Conservation (phyloP, 768 basidiomycete genomes). For the Trametes cinnabarina region DNA sequence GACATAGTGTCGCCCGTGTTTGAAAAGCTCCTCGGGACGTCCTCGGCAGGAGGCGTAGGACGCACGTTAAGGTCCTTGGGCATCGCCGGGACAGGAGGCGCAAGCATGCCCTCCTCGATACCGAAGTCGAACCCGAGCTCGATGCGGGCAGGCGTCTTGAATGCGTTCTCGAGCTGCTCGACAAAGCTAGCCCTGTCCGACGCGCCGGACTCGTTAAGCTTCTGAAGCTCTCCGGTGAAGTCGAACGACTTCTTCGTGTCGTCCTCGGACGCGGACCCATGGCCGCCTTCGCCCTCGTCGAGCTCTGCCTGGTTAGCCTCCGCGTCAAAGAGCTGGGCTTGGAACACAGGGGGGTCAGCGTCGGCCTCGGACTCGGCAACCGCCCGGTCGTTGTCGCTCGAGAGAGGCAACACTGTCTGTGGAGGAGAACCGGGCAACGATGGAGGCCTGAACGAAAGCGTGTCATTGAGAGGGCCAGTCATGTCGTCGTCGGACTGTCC, state of each 20-base stretch:
- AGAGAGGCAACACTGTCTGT: constrained; percentile 37
- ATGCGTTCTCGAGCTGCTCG: constrained; percentile 76
- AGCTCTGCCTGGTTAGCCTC: constrained; percentile 35
- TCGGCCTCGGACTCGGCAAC: constrained; percentile 17
- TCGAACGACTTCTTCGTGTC: constrained; percentile 82
- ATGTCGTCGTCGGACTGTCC: constrained; percentile 36
- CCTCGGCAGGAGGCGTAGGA: constrained; percentile 16
- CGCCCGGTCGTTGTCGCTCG: constrained; percentile 9
- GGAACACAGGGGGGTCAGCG: constrained; percentile 39
- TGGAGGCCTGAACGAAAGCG: constrained; percentile 30
- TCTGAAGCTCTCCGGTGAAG: constrained; percentile 75
- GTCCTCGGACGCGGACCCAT: constrained; percentile 48
- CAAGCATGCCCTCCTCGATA: constrained; percentile 43
- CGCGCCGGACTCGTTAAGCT: constrained; percentile 65
- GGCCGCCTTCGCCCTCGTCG: constrained; percentile 47
- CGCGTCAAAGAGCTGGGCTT: constrained; percentile 44
- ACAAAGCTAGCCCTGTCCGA: constrained; percentile 75
- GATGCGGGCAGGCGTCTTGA: constrained; percentile 71
- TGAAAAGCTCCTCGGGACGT: constrained; percentile 26
- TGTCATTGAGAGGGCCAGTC: constrained; percentile 37
- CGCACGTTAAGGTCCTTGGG: constrained; percentile 13
- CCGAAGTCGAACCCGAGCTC: constrained; percentile 53
- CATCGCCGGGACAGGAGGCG: constrained; percentile 48
- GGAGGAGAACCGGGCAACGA: constrained; percentile 47
- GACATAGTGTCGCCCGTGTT: constrained; percentile 14